A percentile compares a stretch with the other conserved stretches of the same genome.
phyloP scores from a whole-genome alignment of 768 basidiomycete genomes.

The Boletus patriciae region DNA sequence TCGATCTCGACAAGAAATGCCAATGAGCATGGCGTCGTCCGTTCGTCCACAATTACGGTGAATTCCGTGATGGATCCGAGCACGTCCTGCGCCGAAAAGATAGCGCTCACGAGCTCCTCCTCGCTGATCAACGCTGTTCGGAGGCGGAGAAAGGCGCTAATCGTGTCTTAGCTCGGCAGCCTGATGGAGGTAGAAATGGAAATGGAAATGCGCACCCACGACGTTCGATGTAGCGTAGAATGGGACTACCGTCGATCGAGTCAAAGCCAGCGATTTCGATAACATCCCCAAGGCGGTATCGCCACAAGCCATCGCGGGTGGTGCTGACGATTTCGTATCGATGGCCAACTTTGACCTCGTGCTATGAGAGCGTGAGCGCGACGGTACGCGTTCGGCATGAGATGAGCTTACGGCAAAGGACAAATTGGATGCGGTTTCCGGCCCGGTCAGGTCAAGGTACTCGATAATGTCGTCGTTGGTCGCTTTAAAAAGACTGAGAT shows the following conservation, averaged over 20 bases:
- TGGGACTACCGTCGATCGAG: constrained; percentile 19
- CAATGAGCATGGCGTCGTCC: background rate
- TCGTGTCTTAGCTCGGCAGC: background rate
- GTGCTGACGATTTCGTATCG: constrained; percentile 23
- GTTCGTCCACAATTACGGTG: constrained; percentile 20
- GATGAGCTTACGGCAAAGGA: constrained; percentile 8
- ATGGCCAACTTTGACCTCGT: constrained; percentile 14
- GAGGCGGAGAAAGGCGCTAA: constrained; percentile 7
- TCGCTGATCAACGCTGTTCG: constrained; percentile 9
- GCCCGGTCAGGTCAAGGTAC: constrained; percentile 15
- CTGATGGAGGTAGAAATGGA: background rate
- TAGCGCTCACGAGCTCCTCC: constrained; percentile 9
- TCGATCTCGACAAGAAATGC: constrained; percentile 14
- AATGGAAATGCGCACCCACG: constrained; percentile 11
- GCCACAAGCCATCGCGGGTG: constrained; percentile 24
- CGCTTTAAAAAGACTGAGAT: constrained; percentile 20
- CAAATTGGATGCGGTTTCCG: constrained; percentile 16
- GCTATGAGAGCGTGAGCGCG: constrained; percentile 9
- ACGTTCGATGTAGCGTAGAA: constrained; percentile 22
- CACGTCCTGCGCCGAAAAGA: constrained; percentile 15
- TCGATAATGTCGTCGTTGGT: constrained; percentile 18
- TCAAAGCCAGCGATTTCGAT: constrained; percentile 19
- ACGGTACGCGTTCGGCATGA: background rate
- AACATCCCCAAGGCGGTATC: constrained; percentile 25
- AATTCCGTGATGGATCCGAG: constrained; percentile 16